phyloP scores from a whole-genome alignment of 345 rosid genomes.

The Aquilaria sinensis region DNA sequence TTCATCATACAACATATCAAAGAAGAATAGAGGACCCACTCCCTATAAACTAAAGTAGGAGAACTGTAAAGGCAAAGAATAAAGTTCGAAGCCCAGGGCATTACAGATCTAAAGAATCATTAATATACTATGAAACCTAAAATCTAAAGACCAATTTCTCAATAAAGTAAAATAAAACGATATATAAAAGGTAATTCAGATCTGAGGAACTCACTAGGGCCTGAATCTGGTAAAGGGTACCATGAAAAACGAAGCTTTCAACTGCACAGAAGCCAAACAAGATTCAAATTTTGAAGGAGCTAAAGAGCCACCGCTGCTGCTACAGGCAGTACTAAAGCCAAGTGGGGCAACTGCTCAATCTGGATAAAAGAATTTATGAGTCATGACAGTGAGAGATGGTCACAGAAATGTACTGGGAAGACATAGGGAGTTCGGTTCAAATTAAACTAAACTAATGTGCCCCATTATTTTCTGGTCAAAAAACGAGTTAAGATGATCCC shows the following conservation, averaged over 20 bases:
- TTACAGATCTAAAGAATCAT: constrained; percentile 29
- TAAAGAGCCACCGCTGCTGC: constrained; percentile 13
- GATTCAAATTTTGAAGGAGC: constrained; percentile 17
- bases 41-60: constrained; percentile 13
- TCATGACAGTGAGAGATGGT: constrained; percentile 8
- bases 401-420: constrained; percentile 10
- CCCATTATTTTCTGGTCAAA: neutral
- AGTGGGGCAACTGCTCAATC: constrained; percentile 21
- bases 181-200: constrained; percentile 40
- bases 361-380: constrained; percentile 6
- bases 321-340: constrained; percentile 11
- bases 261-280: constrained; percentile 18
- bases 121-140: constrained; percentile 12
- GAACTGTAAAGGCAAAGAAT: constrained; percentile 1
- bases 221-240: constrained; percentile 23
- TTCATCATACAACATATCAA: constrained; percentile 5
- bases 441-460: constrained; percentile 27
- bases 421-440: constrained; percentile 6
- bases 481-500: neutral
- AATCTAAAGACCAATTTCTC: constrained; percentile 21
- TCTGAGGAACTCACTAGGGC: constrained; percentile 63
- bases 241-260: constrained; percentile 16
- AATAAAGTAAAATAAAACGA: constrained; percentile 28
- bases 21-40: constrained; percentile 9
- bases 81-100: constrained; percentile 18